Conservation (phyloP, 495 filamentous ascomycete species). For the Opeltia flavorubescens region DNA sequence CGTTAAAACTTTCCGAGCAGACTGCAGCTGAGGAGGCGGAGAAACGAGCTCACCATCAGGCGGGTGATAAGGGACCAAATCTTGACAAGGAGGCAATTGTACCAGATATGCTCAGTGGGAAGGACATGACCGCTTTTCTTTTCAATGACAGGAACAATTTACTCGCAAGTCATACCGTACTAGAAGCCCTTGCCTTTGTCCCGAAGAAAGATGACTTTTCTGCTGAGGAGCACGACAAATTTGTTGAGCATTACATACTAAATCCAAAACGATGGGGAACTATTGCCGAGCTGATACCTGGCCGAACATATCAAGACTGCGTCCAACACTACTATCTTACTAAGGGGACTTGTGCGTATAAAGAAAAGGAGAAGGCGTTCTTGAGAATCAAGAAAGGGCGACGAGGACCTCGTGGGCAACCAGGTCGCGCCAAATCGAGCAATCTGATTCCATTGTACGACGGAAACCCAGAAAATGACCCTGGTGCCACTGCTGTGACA, state of each 20-base stretch:
- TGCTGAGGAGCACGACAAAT: constrained; percentile 58
- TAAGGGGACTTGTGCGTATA: constrained; percentile 76
- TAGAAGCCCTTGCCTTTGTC: constrained; percentile 56
- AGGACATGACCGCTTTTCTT: constrained; percentile 27
- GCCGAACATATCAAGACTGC: constrained; percentile 67
- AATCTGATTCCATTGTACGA: constrained; percentile 63
- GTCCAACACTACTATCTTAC: constrained; percentile 95
- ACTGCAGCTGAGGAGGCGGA: constrained; percentile 55
- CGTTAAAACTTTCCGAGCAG: constrained; percentile 60
- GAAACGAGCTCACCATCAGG: constrained; percentile 49
- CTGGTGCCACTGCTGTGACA: constrained; percentile 39
- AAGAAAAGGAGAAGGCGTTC: constrained; percentile 41
- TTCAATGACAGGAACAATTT: constrained; percentile 66
- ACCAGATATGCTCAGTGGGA: constrained; percentile 56
- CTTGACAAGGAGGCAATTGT: constrained; percentile 73
- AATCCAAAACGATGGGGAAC: constrained; percentile 86
- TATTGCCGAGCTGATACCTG: constrained; percentile 59
- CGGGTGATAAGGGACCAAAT: constrained; percentile 44
- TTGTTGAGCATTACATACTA: constrained; percentile 66
- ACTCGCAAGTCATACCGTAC: constrained; percentile 48
- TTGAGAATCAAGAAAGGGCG: constrained; percentile 44
- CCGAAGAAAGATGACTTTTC: constrained; percentile 76
- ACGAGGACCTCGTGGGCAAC: constrained; percentile 27
- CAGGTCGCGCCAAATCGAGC: constrained; percentile 46
- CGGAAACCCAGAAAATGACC: constrained; percentile 34